Base-by-base conservation (phyloP, 2,329 filamentous ascomycete species). In the Pyrenophora tritici-repentis region DNA sequence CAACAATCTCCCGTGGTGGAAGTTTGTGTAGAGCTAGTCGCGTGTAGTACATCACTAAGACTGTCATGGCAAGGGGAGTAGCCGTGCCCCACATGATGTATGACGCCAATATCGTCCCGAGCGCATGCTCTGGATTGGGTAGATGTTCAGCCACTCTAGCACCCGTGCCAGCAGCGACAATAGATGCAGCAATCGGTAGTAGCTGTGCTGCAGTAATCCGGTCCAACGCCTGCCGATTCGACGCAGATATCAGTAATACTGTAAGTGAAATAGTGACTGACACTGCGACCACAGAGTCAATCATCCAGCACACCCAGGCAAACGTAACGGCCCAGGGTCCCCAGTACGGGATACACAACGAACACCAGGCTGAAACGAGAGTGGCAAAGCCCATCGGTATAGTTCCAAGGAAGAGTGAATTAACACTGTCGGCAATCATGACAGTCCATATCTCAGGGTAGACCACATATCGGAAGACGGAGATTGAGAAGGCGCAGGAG, bases 81-180 rank as follows among this genome's bases (percentile, higher is more conserved):
- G 85, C 84, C 50, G 84, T 83, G 0, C 86, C 86, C 85, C 85
- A 89, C 58, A 90, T 81, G 13, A 89, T 75, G 65, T 89, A 90
- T 3, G 80, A 85, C 13, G 77, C 77, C n/a, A 88, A 73, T 17
- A 90, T 63, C 0, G 87, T 90, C 32, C 79, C 81, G 16, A 87
- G 68, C 3, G 83, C 83, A 57, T 85, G 79, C 14, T 78, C 68
- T 1, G 73, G 72, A 56, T 85, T 75, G 1, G 80, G 78, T 0
- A 90, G 77, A 12, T 81, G 76, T n/a, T 79, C 77, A 5, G 87
- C 85, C 1, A 89, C 77, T 46, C 86, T 75, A n/a, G 81, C 83
- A 3, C 88, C 87, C 0, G 83, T 81, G 1, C 83, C 84, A 0
- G 87, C 78, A 1, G 85, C 84, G 43, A 90, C 86, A 31, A 89